A percentile compares a stretch with the other conserved stretches of the same genome.
Evolutionary conservation across 2,329 filamentous ascomycete genomes (phyloP).

Genomic region (Fusarium sterilihyphosum): DNA sequence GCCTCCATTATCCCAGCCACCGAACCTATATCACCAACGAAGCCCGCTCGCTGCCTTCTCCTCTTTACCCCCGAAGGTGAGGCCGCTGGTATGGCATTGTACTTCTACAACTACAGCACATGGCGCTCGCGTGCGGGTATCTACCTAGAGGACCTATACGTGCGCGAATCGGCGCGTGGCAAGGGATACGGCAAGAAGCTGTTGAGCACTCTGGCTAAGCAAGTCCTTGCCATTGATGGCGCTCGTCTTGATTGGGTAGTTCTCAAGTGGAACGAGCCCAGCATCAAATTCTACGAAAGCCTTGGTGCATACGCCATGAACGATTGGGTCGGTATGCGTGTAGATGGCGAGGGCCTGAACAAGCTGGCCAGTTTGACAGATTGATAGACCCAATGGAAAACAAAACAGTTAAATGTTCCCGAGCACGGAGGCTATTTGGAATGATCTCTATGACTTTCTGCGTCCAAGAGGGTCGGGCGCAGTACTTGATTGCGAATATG

Average conservation of each 20-base stretch:
- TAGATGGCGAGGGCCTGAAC: constrained; percentile 72
- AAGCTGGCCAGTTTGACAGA: constrained; percentile 64
- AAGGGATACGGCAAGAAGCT: constrained; percentile 83
- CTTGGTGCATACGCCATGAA: constrained; percentile 73
- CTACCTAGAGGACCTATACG: constrained; percentile 94
- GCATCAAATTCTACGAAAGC: constrained; percentile 84
- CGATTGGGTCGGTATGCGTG: constrained; percentile 80
- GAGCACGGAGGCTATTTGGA: background rate
- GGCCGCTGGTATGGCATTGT: constrained; percentile 82
- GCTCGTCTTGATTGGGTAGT: constrained; percentile 89
- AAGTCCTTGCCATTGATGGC: constrained; percentile 77
- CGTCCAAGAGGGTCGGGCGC: background rate
- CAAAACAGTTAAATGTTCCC: background rate
- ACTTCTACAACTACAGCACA: constrained; percentile 96
- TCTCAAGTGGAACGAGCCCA: constrained; percentile 91
- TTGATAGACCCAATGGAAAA: constrained; percentile 23
- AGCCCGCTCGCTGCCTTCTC: constrained; percentile 81
- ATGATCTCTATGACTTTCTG: background rate
- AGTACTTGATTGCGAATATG: constrained; percentile 22
- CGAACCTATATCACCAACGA: constrained; percentile 63
- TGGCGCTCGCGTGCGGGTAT: constrained; percentile 90
- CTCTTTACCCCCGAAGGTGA: constrained; percentile 62
- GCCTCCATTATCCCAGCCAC: constrained; percentile 52
- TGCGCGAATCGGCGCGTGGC: constrained; percentile 74
- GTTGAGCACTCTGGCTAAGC: constrained; percentile 79